Evolutionary conservation across 441 rosid species (phyloP), one percentile per base, ranked within the genome.

Genomic region (Bocquillonia castaneifolia): DNA sequence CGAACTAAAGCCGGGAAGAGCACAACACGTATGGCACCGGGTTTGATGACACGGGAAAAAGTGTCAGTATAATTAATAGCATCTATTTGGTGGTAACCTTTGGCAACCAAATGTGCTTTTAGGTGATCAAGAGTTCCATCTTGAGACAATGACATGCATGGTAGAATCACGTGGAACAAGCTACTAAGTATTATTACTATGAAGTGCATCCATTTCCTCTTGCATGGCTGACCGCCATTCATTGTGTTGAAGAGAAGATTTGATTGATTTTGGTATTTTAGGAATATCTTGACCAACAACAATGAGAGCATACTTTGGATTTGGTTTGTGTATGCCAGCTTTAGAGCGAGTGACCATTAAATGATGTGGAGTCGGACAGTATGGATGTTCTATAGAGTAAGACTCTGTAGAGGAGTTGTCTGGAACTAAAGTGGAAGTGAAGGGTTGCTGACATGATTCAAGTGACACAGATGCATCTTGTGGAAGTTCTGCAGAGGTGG

Each of bases 401-500:
- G 37, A 34, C 37, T 3, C 3, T 3, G 5, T 34, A 3, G 7
- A 7, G 5, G 18, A 2, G 37, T 55, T 55, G 37, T 26, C n/a
- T 8, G 17, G 17, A 5, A 18, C 2, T 0, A 5, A 0, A n/a
- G n/a, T n/a, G n/a, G n/a, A n/a, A n/a, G n/a, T n/a, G n/a, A n/a
- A n/a, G n/a, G n/a, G n/a, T n/a, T n/a, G n/a, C n/a, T n/a, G n/a
- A n/a, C n/a, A n/a, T n/a, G n/a, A n/a, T n/a, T n/a, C n/a, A 6
- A 1, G 51, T 1, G 5, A 6, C 9, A 2, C 39, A 36, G 5
- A 5, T 36, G 2, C 5, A 36, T 0, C 2, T 36, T 2, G 0
- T 36, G 5, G 39, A 2, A 0, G 0, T 1, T 6, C 5, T 5
- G 9, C 2, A 36, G 39, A 0, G 2, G 2, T 2, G 0, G 2